Evolutionary conservation across 2,329 filamentous ascomycete genomes (phyloP).

Genomic region (Westerdykella aurantiaca): DNA sequence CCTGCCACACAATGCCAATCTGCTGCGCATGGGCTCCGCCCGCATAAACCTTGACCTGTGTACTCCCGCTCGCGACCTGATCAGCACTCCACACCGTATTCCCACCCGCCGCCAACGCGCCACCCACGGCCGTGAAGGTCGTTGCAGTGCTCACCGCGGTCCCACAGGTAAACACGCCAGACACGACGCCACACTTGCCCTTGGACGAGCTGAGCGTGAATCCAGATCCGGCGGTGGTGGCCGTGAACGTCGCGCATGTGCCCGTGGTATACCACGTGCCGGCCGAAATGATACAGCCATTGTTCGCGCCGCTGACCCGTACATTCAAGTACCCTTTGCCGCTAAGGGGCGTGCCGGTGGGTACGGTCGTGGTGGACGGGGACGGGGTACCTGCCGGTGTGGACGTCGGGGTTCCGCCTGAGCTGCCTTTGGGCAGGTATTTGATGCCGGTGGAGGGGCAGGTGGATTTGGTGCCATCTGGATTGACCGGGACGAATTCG

Average conservation of each 20-base stretch:
- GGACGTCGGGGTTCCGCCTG: background rate
- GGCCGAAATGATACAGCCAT: conserved; percentile 61
- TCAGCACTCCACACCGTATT: conserved; percentile 42
- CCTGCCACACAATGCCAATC: background rate
- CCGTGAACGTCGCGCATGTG: conserved; percentile 62
- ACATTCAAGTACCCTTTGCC: conserved; percentile 59
- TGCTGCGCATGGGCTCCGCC: conserved; percentile 21
- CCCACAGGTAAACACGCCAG: conserved; percentile 51
- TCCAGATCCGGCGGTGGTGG: conserved; percentile 29
- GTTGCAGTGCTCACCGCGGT: conserved; percentile 39
- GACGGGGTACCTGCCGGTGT: conserved; percentile 17
- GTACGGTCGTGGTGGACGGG: conserved; percentile 15
- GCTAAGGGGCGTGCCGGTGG: conserved; percentile 34
- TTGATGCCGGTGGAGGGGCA: conserved; percentile 60
- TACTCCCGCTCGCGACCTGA: conserved; percentile 38
- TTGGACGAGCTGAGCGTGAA: conserved; percentile 28
- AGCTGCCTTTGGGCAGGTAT: conserved; percentile 55
- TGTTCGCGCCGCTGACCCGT: conserved; percentile 41
- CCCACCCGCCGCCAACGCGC: conserved; percentile 37
- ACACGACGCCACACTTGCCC: conserved; percentile 50
- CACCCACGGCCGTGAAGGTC: conserved; percentile 37
- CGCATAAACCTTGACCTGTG: conserved; percentile 43
- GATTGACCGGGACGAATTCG: conserved; percentile 53
- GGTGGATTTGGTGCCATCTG: conserved; percentile 54
- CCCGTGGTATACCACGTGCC: conserved; percentile 64